Base-by-base conservation (phyloP, 2,329 filamentous ascomycete species). In the Dothistroma septosporum region DNA sequence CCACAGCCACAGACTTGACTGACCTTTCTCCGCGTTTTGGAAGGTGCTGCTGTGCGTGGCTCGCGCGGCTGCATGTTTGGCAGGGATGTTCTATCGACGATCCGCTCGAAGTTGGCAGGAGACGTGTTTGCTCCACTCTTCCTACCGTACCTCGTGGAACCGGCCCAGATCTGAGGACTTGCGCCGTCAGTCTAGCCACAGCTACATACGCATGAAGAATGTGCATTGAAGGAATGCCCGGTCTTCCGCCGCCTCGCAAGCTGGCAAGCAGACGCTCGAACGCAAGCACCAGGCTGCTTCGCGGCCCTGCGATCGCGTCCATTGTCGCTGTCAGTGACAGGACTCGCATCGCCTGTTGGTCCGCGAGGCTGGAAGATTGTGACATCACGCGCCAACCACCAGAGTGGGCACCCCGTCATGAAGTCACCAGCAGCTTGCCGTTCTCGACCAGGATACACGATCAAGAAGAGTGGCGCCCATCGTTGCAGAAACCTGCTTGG, bases 401-500 rank as follows among this genome's bases (percentile, higher is more conserved):
- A n/a, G n/a, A 52, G 32, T 53, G 53, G 53, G 33, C 24, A 32
- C 33, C 55, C 55, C 58, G 57, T 49, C 46, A 64, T 64, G 60
- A 59, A 48, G 60, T 64, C 60, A 64, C 53, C 21, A 44, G 48
- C 57, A 52, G 46, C 59, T 55, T 62, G 21, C 47, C 52, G 41
- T 53, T 37, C 28, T 54, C 52, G 46, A 52, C 53, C 58, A 48
- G 47, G 57, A 58, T 60, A 55, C 52, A 24, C 53, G 32, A 60
- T 49, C 48, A 57, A 47, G 24, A 53, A 32, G 24, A 32, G 59
- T 55, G 53, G 46, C 55, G 57, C 46, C 56, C 60, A 63, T 67
- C 64, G 60, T 62, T 52, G 14, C 50, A 24, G 24, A 63, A 64
- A 55, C 66, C 66, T 65, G 66, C 59, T 64, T 61, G 52, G 21